These are phyloP conservation scores for Chytriomyces sp. DNA, from an alignment of 192 early-diverging fungal species.

Conservation along the genomic window DNA sequence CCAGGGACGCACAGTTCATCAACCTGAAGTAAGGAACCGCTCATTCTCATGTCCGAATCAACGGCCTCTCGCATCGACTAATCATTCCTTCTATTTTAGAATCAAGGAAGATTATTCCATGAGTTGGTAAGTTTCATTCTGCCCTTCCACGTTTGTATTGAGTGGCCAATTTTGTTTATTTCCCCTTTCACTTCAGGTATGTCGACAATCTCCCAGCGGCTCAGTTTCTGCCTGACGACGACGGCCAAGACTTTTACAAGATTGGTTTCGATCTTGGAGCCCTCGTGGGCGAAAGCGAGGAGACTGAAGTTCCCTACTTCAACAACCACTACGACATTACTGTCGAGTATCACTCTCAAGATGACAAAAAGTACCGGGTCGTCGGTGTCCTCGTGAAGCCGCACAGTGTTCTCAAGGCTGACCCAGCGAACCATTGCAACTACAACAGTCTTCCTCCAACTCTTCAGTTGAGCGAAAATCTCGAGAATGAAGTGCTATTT, in stretches of 20 bases:
- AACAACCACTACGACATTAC: constrained; percentile 90
- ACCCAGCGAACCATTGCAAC: constrained; percentile 26
- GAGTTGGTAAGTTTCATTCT: constrained; percentile 40
- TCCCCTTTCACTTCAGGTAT: constrained; percentile 37
- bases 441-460: constrained; percentile 22
- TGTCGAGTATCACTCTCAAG: constrained; percentile 79
- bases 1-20: constrained; percentile 81
- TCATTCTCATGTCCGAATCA: neutral
- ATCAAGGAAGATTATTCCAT: constrained; percentile 57
- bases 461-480: constrained; percentile 30
- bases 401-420: constrained; percentile 55
- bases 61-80: neutral
- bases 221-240: constrained; percentile 47
- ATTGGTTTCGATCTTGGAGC: constrained; percentile 83
- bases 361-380: constrained; percentile 71
- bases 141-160: neutral
- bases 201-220: constrained; percentile 93
- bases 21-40: constrained; percentile 60
- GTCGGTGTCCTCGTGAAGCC: constrained; percentile 87
- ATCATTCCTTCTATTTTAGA: constrained; percentile 33
- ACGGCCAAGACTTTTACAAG: constrained; percentile 70
- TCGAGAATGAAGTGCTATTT: constrained; percentile 45
- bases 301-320: constrained; percentile 50
- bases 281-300: constrained; percentile 24
- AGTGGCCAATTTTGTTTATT: neutral